Base-by-base conservation (phyloP, 768 basidiomycete genomes). In the Boletus bicolor region DNA sequence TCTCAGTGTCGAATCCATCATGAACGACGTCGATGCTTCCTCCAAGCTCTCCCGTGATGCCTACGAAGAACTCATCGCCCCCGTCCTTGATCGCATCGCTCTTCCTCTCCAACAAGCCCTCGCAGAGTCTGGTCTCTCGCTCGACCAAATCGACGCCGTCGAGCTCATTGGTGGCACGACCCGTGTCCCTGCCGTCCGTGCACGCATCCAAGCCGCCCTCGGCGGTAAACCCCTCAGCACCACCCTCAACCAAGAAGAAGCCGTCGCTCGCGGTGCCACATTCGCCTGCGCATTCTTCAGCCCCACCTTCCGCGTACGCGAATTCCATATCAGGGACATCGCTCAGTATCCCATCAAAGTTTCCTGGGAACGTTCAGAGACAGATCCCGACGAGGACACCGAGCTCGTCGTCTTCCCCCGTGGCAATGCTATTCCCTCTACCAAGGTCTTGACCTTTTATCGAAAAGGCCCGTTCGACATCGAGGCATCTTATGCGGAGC, bases 231-330 rank as follows among this genome's bases (percentile, higher is more conserved):
- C 75, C n/a, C 87, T 98, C 61, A 89, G 83, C 17, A 88, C 87
- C 63, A 98, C 97, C 34, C 86, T 96, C 69, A 99, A 98, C 80
- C 93, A 95, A 76, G 97, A 98, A 63, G 97, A 98, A 77, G 95
- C 97, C 56, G 81, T 94, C 64, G 93, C 93, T 9, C 91, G 96
- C 44, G 97, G 96, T 41, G 91, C 94, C 49, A 98, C 97, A 53
- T 97, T 99, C 72, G 86, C 93, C 37, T 98, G 96, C 69, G 96
- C 97, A 30, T 93, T 93, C 79, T 87, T 97, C 61, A 97, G 94
- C 34, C 97, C 97, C 64, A 87, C 94, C 50, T 99, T 98, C 90
- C 90, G 93, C 61, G 96, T 98, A 35, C 89, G 94, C 61, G 95
- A 98, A 59, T 99, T 99, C 80, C 79, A 84, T 67, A 77, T 93